phyloP scores from a whole-genome alignment of 257 asterid genomes.

The Nicotiana obtusifolia region DNA sequence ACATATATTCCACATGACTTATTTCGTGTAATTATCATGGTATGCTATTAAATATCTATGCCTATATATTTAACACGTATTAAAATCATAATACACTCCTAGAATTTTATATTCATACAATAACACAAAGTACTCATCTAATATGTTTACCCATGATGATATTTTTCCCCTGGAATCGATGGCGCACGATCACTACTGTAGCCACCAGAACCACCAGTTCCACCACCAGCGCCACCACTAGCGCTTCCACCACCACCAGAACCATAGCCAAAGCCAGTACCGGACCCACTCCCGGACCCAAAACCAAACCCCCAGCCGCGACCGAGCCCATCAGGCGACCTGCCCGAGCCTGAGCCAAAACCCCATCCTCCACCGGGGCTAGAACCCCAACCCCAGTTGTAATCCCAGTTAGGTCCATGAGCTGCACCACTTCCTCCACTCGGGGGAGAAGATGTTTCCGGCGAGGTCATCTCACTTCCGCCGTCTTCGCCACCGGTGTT shows the following conservation, averaged over 20 bases:
- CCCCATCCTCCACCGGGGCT: constrained; percentile 38
- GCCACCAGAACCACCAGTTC: not conserved
- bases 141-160: not conserved
- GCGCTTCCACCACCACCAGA: not conserved
- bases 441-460: constrained; percentile 2
- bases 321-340: constrained; percentile 27
- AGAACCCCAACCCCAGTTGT: constrained; percentile 42
- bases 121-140: no score
- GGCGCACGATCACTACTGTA: not conserved
- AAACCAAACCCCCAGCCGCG: constrained; percentile 23
- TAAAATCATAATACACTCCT: no score
- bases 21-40: no score
- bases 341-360: constrained; percentile 32
- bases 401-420: constrained; percentile 26
- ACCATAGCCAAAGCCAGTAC: constrained; percentile 24
- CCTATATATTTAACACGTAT: no score
- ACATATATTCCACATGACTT: no score
- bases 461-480: not conserved
- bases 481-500: not conserved
- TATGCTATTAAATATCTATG: no score
- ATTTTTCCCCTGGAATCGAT: not conserved
- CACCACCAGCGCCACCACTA: not conserved
- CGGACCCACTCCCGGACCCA: constrained; percentile 23
- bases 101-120: no score
- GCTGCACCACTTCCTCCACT: constrained; percentile 25